A percentile compares a stretch with the other conserved stretches of the same genome.
Conservation (phyloP, 2,329 filamentous ascomycete species). For the Colletotrichum sansevieriae region DNA sequence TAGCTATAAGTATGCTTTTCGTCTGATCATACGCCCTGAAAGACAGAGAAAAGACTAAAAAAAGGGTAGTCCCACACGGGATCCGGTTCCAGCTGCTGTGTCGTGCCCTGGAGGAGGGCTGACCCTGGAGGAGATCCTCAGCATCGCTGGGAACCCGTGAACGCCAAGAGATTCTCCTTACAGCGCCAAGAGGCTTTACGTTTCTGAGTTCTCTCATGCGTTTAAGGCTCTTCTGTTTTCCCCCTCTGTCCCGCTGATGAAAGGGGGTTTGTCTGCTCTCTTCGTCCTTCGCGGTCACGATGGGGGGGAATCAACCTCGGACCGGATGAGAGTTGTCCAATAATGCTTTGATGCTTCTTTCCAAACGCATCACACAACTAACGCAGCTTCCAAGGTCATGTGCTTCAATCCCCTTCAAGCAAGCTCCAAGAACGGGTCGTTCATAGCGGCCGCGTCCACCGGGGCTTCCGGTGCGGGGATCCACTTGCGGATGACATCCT, state of each 20-base stretch:
- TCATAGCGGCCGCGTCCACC: not conserved
- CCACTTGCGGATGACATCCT: constrained; percentile 65
- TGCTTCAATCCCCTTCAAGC: not conserved
- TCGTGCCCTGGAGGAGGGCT: constrained; percentile 4
- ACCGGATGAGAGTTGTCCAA: not conserved
- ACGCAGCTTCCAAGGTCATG: too few relatives aligned
- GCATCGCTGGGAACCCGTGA: not conserved
- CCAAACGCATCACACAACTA: not conserved
- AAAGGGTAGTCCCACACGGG: constrained; percentile 13
- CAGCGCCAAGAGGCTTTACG: constrained; percentile 24
- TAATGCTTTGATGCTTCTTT: not conserved
- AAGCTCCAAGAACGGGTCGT: not conserved
- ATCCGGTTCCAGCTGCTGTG: constrained; percentile 32
- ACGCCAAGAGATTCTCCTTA: constrained; percentile 14
- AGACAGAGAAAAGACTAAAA: constrained; percentile 2
- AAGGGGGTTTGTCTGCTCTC: not conserved
- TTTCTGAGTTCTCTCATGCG: constrained; percentile 1
- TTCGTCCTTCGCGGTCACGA: not conserved
- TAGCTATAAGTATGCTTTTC: not conserved
- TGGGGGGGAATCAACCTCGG: not conserved
- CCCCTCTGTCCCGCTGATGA: not conserved
- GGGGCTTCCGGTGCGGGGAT: constrained; percentile 23
- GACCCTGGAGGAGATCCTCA: constrained; percentile 8
- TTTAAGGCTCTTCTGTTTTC: not conserved
- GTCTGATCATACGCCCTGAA: constrained; percentile 17